Base-by-base conservation (phyloP, 345 rosid species). In the Melastoma malabathricum region DNA sequence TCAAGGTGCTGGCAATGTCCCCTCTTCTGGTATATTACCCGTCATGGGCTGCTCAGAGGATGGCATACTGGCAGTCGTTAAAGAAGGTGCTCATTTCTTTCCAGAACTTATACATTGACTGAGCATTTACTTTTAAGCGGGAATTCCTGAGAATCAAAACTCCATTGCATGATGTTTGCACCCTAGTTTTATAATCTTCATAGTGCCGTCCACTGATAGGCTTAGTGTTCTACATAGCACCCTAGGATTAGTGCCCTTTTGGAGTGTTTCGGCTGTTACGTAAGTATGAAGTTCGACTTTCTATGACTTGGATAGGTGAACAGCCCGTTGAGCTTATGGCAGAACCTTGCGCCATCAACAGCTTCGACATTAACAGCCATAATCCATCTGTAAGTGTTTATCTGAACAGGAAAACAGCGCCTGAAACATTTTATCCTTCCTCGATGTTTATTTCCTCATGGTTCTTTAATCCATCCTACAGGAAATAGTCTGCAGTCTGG, bases 31-130 rank as follows among this genome's bases (percentile, higher is more conserved):
- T 54, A 75, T 83, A 49, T 75, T 86, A 55, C 97, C 94, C 48
- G 86, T 79, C 43, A 83, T 89, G 95, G 71, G 72, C 57, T 80
- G 94, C 72, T 81, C 94, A 0, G 96, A 86, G 78, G 97, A 89
- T 68, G 96, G 97, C 13, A 86, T 89, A 51, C 89, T 90, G 48
- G 90, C 86, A 27, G 78, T 76, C 20, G 60, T 86, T 48, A 82
- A 76, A 50, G 84, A 83, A 86, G 94, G 98, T 86, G 57, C 50
- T 44, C 20, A 18, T 39, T 56, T 58, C 57, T 34, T 34, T 34
- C 12, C 41, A 34, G 41, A 34, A 12, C 41, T 22, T 34, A 34
- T 12, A 34, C 41, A 34, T 34, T 34, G 41, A 34, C 41, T 34
- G 12, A 9, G 1, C 41, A 6, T 12, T 34, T 34, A 34, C 12